Evolutionary conservation across 345 rosid species (phyloP).

Genomic region (Citrus medica): DNA sequence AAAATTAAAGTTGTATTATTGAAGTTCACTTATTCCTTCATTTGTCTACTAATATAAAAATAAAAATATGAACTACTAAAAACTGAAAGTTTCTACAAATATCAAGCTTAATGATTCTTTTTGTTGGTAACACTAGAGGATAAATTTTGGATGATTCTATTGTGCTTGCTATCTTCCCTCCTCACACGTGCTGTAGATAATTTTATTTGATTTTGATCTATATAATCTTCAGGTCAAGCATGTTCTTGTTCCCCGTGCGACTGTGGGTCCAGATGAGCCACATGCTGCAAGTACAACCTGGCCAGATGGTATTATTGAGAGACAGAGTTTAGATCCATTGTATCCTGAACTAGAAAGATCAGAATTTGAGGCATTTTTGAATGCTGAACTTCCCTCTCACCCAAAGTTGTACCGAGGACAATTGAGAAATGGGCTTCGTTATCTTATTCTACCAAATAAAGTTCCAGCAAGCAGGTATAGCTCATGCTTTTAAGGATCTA

Average conservation of each 20-base stretch:
- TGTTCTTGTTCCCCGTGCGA: constrained; percentile 51
- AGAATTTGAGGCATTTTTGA: constrained; percentile 57
- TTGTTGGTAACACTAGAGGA: background rate
- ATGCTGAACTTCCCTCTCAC: constrained; percentile 76
- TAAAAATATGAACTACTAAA: background rate
- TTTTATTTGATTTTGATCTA: background rate
- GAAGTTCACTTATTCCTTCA: background rate
- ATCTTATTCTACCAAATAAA: constrained; percentile 94
- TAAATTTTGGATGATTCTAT: background rate
- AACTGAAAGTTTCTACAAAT: background rate
- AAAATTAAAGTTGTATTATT: background rate
- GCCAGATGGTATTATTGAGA: constrained; percentile 77
- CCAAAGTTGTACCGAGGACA: constrained; percentile 86
- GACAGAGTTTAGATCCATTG: constrained; percentile 57
- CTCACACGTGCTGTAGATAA: background rate
- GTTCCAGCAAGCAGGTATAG: constrained; percentile 89
- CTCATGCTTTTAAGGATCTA: background rate
- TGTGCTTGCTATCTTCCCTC: background rate
- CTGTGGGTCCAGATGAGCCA: constrained; percentile 96
- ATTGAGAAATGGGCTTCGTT: constrained; percentile 89
- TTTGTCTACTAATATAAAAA: background rate
- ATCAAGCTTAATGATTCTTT: background rate
- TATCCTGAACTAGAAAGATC: constrained; percentile 43
- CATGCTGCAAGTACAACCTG: constrained; percentile 88
- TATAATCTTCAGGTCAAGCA: constrained; percentile 42